Evolutionary conservation across 306 rosid genomes (phyloP), one percentile per base, ranked within the genome.

Genomic region (Sicyos edulis): DNA sequence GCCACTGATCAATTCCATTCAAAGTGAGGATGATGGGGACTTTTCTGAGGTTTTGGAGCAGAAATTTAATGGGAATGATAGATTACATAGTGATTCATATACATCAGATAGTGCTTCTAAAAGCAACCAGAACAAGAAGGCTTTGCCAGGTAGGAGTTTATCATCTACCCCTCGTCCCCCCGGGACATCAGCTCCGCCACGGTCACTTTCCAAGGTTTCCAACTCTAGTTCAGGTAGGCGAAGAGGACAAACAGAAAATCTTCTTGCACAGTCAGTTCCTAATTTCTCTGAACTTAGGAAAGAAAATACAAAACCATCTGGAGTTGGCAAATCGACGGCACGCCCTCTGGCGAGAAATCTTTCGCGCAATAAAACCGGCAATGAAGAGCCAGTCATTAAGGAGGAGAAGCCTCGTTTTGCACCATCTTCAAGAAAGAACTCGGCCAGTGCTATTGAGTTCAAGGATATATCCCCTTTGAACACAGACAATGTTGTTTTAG

Each of bases 201-300:
- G 92, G 42, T 83, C 85, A 53, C 67, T 87, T 13, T 71, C 76
- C 76, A 89, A 82, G 76, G 81, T 79, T 77, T 75, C 87, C 42
- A 82, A 73, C 74, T 42, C 85, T 70, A 67, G 77, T 82, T 81
- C 87, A 66, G 97, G 92, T 45, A 81, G 79, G 86, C 88, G 92
- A 80, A 89, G 88, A 82, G 50, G 70, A n/a, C 85, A 78, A 64
- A 78, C 80, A 53, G 97, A 89, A 68, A 88, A 78, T 68, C 96
- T 88, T 79, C 86, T 91, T 75, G 87, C 89, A 42, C 96, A 87
- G 77, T 95, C 97, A 62, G 96, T 95, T 73, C 99, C 97, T 40
- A 95, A 95, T 80, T 95, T 91, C 78, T 85, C 97, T 68, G 99
- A 95, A 82, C 81, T 95, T 63, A 87, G 97, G 80, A 95, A 95